Evolutionary conservation across 768 basidiomycete species (phyloP).

Genomic region (Mycena epipterygia): DNA sequence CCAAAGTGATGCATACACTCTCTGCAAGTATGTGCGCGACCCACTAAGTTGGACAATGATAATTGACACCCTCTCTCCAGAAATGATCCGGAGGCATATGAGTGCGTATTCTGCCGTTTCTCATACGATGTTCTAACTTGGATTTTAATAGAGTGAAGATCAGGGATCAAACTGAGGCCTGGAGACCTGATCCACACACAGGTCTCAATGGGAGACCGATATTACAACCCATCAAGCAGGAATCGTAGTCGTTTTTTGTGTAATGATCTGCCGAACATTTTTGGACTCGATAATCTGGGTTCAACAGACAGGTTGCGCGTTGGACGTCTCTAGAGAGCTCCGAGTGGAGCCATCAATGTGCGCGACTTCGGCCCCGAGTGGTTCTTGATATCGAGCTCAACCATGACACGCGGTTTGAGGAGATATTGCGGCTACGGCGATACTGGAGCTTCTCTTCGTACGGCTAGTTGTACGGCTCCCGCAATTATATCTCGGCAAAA

Average conservation of each 20-base stretch:
- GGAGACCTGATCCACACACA: neutral
- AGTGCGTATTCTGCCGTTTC: neutral
- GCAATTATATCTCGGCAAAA: no score
- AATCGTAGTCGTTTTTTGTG: neutral
- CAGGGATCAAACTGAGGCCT: neutral
- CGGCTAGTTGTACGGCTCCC: no score
- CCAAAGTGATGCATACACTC: slow-evolving; percentile 12
- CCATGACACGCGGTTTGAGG: no score
- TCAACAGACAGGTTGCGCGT: no score
- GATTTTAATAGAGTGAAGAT: neutral
- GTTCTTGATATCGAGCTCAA: no score
- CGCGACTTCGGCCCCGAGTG: no score
- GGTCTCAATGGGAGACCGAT: neutral
- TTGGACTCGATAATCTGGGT: no score
- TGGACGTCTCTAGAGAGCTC: no score
- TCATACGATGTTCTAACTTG: neutral
- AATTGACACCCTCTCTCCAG: neutral
- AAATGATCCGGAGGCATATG: neutral
- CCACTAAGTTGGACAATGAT: neutral
- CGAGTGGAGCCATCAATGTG: no score
- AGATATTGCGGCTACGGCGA: no score
- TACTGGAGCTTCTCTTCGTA: no score
- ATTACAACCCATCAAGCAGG: neutral
- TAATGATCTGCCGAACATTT: no score
- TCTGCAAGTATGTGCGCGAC: neutral